phyloP scores from a whole-genome alignment of 768 basidiomycete species.

The Sarcodon sp. region DNA sequence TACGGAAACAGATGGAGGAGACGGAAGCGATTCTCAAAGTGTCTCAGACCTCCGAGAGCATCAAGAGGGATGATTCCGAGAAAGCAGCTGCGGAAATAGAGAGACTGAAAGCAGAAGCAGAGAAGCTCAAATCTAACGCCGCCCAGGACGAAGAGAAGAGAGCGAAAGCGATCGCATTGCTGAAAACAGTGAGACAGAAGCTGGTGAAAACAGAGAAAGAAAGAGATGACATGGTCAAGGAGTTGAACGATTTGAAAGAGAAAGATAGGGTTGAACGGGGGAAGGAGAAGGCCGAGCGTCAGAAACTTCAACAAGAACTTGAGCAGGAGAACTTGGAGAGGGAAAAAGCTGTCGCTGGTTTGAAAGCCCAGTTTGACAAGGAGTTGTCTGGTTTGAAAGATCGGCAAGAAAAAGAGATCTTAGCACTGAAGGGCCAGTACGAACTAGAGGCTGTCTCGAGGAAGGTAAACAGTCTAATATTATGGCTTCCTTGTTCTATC shows the following conservation, averaged over 20 bases:
- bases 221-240: conserved; percentile 63
- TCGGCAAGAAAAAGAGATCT: conserved; percentile 62
- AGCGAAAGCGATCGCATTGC: conserved; percentile 78
- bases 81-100: conserved; percentile 44
- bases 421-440: conserved; percentile 50
- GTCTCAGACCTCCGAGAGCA: conserved; percentile 32
- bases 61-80: conserved; percentile 33
- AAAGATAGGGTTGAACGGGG: conserved; percentile 41
- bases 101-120: conserved; percentile 49
- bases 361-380: conserved; percentile 61
- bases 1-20: conserved; percentile 57
- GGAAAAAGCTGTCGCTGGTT: conserved; percentile 43
- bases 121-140: conserved; percentile 41
- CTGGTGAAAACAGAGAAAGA: conserved; percentile 96
- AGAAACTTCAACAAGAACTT: conserved; percentile 48
- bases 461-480: conserved; percentile 38
- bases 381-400: conserved; percentile 51
- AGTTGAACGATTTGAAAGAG: conserved; percentile 35
- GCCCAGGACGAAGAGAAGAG: conserved; percentile 99
- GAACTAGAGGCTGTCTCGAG: conserved; percentile 64
- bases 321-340: conserved; percentile 47
- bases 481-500: neutral
- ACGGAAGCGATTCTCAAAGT: conserved; percentile 58
- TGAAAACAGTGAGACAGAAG: conserved; percentile 95
- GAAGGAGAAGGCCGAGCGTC: conserved; percentile 34